Evolutionary conservation across 495 filamentous ascomycete genomes (phyloP), one percentile per base, ranked within the genome.

Genomic region (Entonaema liquescens): DNA sequence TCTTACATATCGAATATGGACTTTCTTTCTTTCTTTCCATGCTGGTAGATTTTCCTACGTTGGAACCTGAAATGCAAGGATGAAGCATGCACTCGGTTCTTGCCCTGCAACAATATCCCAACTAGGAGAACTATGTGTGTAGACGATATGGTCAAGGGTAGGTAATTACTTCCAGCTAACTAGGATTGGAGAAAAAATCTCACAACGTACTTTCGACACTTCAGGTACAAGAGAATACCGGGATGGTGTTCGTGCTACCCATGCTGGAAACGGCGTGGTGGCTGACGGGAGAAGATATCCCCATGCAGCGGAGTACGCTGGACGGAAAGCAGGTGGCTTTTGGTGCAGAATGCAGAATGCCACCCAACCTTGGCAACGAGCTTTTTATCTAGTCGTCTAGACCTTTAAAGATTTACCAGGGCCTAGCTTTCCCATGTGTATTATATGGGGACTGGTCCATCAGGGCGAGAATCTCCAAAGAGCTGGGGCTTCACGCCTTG

Each of bases 211-310:
- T 23, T 26, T 25, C n/a, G 35, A 35, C 36, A 23, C 35, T 26
- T 59, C 17, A 42, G 40, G 54, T 11, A 42, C 60, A 50, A 33
- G 42, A 36, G 29, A 62, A 62, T 19, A 60, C 50, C 44, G 38
- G 36, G 56, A 63, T 63, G 50, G 36, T 49, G 61, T 72, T 17
- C 5, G 21, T 26, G n/a, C 5, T 68, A 8, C 33, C 52, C 40
- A 68, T 49, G 70, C 70, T 62, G 68, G 70, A 42, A 68, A 72
- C 58, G 68, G 59, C 42, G 62, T 56, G 61, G 61, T 60, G 55
- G 62, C 38, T 56, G 59, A 72, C 40, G 61, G 56, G 44, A 56
- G 40, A 53, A 54, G 44, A 57, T 54, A 59, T 61, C 55, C 42
- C 59, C 36, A 55, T 23, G 53, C 40, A 60, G 62, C 40, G 54